Conservation (phyloP, 306 rosid genomes). For the Vigna nakashimae region DNA sequence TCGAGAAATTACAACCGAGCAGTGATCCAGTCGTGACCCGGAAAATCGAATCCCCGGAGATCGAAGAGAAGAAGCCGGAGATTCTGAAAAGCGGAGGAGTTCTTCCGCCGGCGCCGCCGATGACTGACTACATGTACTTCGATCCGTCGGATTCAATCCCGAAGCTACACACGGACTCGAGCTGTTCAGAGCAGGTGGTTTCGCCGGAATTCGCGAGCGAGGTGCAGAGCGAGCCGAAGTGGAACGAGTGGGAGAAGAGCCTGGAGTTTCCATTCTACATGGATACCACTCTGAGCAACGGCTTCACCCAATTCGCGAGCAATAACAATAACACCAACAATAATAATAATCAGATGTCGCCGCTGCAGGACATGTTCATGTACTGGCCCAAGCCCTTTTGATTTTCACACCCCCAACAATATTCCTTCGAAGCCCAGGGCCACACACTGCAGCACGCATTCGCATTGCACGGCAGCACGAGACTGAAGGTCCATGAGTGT, state of each 20-base stretch:
- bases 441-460: background rate
- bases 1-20: slow-evolving; percentile 58
- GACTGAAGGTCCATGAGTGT: slow-evolving; percentile 80
- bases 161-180: slow-evolving; percentile 88
- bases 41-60: slow-evolving; percentile 44
- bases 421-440: too few species aligned
- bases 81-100: slow-evolving; percentile 31
- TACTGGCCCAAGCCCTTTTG: slow-evolving; percentile 63
- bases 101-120: slow-evolving; percentile 45
- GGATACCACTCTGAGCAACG: slow-evolving; percentile 57
- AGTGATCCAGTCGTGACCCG: background rate
- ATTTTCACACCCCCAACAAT: background rate
- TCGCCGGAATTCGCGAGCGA: slow-evolving; percentile 88
- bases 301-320: background rate
- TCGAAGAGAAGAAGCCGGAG: slow-evolving; percentile 73
- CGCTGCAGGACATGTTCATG: slow-evolving; percentile 88
- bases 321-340: background rate
- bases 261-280: slow-evolving; percentile 62
- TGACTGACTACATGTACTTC: slow-evolving; percentile 61
- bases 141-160: slow-evolving; percentile 84
- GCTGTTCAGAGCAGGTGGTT: slow-evolving; percentile 96
- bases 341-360: slow-evolving; percentile 70
- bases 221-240: slow-evolving; percentile 95
- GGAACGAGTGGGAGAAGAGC: slow-evolving; percentile 79
- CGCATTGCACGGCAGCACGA: slow-evolving; percentile 70